phyloP scores from a whole-genome alignment of 176 grass and related monocot genomes.

The Elymus sibiricus region DNA sequence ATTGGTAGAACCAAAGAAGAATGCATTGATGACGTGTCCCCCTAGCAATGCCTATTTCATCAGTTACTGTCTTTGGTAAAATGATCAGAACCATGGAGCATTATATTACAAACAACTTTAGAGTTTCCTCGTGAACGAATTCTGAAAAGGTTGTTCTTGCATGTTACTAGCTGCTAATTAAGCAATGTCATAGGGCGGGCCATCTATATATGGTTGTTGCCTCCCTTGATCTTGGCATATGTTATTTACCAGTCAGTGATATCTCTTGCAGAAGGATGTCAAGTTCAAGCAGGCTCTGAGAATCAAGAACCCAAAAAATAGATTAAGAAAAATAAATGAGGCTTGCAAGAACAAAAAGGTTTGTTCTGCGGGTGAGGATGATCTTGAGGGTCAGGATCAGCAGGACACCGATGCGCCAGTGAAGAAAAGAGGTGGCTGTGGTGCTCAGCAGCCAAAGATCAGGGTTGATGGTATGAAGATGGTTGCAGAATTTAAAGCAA shows the following conservation, averaged over 20 bases:
- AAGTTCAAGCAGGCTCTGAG: slow-evolving; percentile 95
- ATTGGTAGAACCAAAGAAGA: neutral
- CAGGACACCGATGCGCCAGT: slow-evolving; percentile 65
- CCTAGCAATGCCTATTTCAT: neutral
- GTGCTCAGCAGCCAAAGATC: slow-evolving; percentile 97
- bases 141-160: slow-evolving; percentile 3
- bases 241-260: neutral
- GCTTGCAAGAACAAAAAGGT: slow-evolving; percentile 95
- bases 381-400: slow-evolving; percentile 75
- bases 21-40: neutral
- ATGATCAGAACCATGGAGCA: neutral
- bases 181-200: neutral
- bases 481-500: slow-evolving; percentile 89
- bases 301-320: slow-evolving; percentile 84
- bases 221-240: neutral
- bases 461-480: slow-evolving; percentile 99
- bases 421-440: slow-evolving; percentile 91
- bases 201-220: neutral
- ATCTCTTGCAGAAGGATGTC: slow-evolving; percentile 58
- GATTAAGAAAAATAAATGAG: slow-evolving; percentile 91
- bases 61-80: neutral
- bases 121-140: neutral
- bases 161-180: neutral
- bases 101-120: neutral
- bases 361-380: slow-evolving; percentile 70